Conservation (phyloP, 2,329 filamentous ascomycete genomes). For the Mycosphaerella arachidis region DNA sequence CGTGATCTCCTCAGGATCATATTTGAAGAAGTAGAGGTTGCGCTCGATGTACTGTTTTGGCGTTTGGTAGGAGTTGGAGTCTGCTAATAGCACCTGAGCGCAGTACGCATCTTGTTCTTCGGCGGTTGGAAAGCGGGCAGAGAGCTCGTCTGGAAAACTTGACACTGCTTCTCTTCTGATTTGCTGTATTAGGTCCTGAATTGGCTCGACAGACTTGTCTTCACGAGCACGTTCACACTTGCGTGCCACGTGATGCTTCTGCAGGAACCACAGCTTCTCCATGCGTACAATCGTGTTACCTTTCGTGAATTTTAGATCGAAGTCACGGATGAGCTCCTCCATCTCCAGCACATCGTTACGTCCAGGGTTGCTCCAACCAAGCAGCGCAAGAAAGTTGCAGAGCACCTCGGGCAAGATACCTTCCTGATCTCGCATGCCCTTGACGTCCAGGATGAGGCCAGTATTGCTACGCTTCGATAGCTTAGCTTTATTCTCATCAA, state of each 20-base stretch:
- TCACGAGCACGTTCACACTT: constrained; percentile 45
- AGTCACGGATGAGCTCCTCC: constrained; percentile 65
- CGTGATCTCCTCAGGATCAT: constrained; percentile 13
- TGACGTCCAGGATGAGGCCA: constrained; percentile 53
- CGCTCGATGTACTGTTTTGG: constrained; percentile 52
- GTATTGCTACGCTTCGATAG: constrained; percentile 68
- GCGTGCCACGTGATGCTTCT: constrained; percentile 61
- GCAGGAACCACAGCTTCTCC: constrained; percentile 75
- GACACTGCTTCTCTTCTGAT: constrained; percentile 4
- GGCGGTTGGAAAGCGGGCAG: constrained; percentile 1
- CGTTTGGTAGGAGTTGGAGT: constrained; percentile 55
- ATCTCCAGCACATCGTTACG: constrained; percentile 69
- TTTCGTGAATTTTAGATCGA: constrained; percentile 82
- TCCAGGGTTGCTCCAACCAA: constrained; percentile 73
- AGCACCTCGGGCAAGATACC: constrained; percentile 61
- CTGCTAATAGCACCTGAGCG: constrained; percentile 47
- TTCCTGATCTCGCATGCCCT: constrained; percentile 51
- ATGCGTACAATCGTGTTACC: constrained; percentile 81
- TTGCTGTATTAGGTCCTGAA: constrained; percentile 35
- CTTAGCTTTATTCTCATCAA: constrained; percentile 46
- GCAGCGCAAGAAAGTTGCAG: constrained; percentile 77
- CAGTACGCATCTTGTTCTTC: constrained; percentile 45
- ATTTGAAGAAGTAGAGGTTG: constrained; percentile 55
- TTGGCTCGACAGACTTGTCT: constrained; percentile 27
- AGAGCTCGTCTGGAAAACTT: constrained; percentile 1